Base-by-base conservation (phyloP, 1,139 yeast genomes). In the Hansenula anomala region DNA sequence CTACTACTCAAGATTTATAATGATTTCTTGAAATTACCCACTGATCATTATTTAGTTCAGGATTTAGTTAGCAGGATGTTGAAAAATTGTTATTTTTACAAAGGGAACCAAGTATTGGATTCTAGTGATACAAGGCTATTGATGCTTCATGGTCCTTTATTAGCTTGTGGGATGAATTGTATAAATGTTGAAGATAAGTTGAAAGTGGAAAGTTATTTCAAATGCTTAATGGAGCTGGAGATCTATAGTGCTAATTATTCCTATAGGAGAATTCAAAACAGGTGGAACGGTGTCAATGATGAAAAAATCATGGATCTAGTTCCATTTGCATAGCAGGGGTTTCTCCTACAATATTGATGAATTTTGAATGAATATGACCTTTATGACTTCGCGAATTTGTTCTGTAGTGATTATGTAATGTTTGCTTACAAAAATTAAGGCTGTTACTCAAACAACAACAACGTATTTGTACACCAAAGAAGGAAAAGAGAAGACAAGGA, bases 21-120 rank as follows among this genome's bases (percentile, higher is more conserved):
- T 1, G 61, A 66, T 26, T 59, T 59, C 19, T 64, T 68, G 8
- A 52, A 64, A 13, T 45, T 73, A 26, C 61, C 59, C 2, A 50
- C 71, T 14, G 60, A 54, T 3, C 73, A 71, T 39, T 62, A 66
- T 0, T 46, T 73, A 30, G 67, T 75, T 4, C 68, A 64, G 43
- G 71, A 67, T 39, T 53, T 73, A 6, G 65, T 73, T 1, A 49
- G 49, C 9, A 58, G 64, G 40, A 63, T 75, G 48, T 43, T 75
- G 13, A 48, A 44, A 2, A 59, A 67, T n/a, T 49, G 68, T 41
- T 65, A 67, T 41, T 71, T 70, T 50, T 63, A 30, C 11, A 28
- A 36, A 15, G 25, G 19, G 3, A 32, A 32, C 10, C 14, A 15
- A 1, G 37, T 44, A 2, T 14, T 31, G 3, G 48, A 51, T 19